These are phyloP conservation scores for Phialocephala sp. DNA, from an alignment of 2,329 filamentous ascomycete species.

Conservation along the genomic window DNA sequence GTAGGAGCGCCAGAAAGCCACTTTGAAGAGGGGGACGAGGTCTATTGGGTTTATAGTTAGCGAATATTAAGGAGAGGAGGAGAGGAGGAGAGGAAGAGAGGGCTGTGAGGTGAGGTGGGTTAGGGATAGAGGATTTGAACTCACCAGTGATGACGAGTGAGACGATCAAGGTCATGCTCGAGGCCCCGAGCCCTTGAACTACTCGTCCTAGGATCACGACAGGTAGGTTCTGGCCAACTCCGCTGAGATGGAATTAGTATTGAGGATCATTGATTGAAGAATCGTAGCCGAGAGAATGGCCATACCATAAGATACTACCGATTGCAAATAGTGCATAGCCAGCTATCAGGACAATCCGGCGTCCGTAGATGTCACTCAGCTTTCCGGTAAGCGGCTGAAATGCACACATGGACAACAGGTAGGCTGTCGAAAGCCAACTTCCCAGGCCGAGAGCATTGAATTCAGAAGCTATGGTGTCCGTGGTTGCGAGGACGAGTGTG, in stretches of 20 bases:
- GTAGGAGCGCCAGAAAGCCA: constrained; percentile 8
- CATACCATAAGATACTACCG: constrained; percentile 37
- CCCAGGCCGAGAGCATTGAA: neutral
- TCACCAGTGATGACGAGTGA: constrained; percentile 33
- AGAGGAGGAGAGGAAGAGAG: too few species aligned
- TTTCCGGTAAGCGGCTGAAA: constrained; percentile 61
- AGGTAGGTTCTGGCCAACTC: constrained; percentile 52
- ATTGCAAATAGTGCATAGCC: constrained; percentile 57
- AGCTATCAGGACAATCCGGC: constrained; percentile 54
- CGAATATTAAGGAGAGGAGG: too few species aligned
- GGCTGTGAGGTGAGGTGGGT: neutral
- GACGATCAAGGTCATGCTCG: constrained; percentile 56
- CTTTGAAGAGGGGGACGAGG: constrained; percentile 4
- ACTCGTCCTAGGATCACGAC: constrained; percentile 56
- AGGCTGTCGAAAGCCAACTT: constrained; percentile 5
- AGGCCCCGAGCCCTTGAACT: constrained; percentile 57
- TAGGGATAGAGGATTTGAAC: neutral
- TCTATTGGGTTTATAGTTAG: neutral
- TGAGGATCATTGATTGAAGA: too few species aligned
- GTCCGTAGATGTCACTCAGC: constrained; percentile 62
- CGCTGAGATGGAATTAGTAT: constrained; percentile 41
- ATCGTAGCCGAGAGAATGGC: neutral
- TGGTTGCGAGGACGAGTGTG: constrained; percentile 3
- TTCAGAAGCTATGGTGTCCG: neutral
- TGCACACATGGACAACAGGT: constrained; percentile 43